Evolutionary conservation across 1,284 basidiomycete genomes (phyloP), one percentile per base, ranked within the genome.

Genomic region (Dichomitus squalens): DNA sequence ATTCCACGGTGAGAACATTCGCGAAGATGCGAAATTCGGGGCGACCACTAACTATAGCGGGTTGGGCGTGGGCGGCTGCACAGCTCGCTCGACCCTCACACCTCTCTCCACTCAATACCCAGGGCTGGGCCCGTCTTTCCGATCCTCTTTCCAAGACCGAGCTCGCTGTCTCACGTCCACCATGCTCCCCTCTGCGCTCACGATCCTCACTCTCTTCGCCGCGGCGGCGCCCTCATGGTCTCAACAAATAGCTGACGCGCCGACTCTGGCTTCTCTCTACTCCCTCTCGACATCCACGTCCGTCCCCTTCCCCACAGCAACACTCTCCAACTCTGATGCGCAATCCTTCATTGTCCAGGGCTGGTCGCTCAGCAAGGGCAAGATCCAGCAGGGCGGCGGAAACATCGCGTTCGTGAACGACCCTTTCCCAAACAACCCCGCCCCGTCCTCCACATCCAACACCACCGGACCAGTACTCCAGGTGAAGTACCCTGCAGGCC

Each of bases 301-400:
- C 2, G 70, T 90, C 16, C 81, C 87, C 4, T 90, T 87, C 69
- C 88, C 88, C n/a, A 78, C 83, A 16, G 77, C 84, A 1, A 88
- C 87, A 0, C 78, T 82, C 53, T 65, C 76, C 18, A 74, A 78
- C 49, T 65, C 71, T 21, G 80, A 84, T 59, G 71, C 88, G 1
- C 77, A 83, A 61, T 69, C 74, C 7, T 79, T 84, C 60, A 72
- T 90, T n/a, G 70, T 75, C n/a, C 77, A 80, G 14, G 69, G 79
- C 43, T 90, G 87, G 87, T 80, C 79, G 25, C 75, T 89, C 14
- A 80, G 76, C 68, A 83, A 82, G 66, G 84, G 81, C 20, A 79
- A 73, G 49, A 81, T 90, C 29, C 83, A 87, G 66, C 81, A 86
- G 59, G 80, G 82, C 34, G 75, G 73, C 0, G 61, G 72, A 38